Conservation (phyloP, 106 monocot genomes). For the Allium fistulosum region DNA sequence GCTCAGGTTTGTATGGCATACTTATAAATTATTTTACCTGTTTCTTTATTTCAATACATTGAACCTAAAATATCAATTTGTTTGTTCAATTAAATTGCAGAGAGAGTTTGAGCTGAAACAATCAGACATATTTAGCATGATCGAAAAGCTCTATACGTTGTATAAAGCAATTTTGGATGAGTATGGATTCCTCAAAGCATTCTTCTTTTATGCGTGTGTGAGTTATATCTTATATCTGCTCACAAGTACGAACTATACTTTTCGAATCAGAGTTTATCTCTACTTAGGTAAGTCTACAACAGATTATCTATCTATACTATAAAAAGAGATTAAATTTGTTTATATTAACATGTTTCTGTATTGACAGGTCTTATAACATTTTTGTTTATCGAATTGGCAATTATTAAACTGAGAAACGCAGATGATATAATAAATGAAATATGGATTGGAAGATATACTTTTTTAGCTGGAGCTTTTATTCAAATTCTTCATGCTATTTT, state of each 20-base stretch:
- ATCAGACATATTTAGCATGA: slow-evolving; percentile 60
- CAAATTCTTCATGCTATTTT: slow-evolving; percentile 74
- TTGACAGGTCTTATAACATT: slow-evolving; percentile 51
- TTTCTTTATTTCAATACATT: neutral
- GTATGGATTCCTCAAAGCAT: slow-evolving; percentile 78
- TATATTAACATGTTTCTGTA: neutral
- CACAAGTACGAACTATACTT: slow-evolving; percentile 85
- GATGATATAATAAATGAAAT: slow-evolving; percentile 35
- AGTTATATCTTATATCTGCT: slow-evolving; percentile 78
- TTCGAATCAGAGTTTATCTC: slow-evolving; percentile 52
- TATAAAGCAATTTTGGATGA: slow-evolving; percentile 73
- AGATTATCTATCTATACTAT: neutral
- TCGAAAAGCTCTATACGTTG: slow-evolving; percentile 76
- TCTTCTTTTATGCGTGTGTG: slow-evolving; percentile 70
- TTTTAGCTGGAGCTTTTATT: slow-evolving; percentile 38
- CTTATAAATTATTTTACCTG: neutral
- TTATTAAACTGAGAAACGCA: slow-evolving; percentile 20
- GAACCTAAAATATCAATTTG: neutral
- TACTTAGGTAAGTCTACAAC: slow-evolving; percentile 41
- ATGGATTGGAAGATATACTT: slow-evolving; percentile 42
- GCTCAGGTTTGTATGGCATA: slow-evolving; percentile 49
- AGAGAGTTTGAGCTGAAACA: slow-evolving; percentile 84
- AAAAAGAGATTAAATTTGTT: neutral
- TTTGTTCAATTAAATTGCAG: slow-evolving; percentile 20
- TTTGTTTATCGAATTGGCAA: slow-evolving; percentile 39